Conservation (phyloP, 2,329 filamentous ascomycete species). For the Onygenales sp. region DNA sequence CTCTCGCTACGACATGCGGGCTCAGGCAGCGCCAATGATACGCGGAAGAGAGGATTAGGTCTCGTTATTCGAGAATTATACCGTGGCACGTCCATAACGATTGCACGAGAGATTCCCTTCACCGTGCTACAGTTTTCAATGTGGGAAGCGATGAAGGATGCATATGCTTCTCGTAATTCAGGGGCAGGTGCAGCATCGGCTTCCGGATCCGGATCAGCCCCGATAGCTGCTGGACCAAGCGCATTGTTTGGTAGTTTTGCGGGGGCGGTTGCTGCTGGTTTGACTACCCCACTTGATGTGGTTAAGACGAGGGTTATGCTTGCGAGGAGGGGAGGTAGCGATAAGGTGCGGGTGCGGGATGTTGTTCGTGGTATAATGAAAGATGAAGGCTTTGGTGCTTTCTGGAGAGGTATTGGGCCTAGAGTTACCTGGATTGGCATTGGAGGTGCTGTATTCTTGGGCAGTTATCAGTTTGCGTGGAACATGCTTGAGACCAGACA, state of each 20-base stretch:
- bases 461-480: slow-evolving; percentile 81
- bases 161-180: slow-evolving; percentile 39
- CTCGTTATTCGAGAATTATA: slow-evolving; percentile 77
- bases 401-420: slow-evolving; percentile 55
- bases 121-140: slow-evolving; percentile 95
- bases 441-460: slow-evolving; percentile 88
- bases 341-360: slow-evolving; percentile 33
- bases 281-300: slow-evolving; percentile 91
- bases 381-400: slow-evolving; percentile 35
- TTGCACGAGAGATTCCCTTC: slow-evolving; percentile 93
- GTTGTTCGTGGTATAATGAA: slow-evolving; percentile 56
- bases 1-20: slow-evolving; percentile 39
- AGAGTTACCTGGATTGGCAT: slow-evolving; percentile 90
- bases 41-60: slow-evolving; percentile 26
- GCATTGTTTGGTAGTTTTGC: slow-evolving; percentile 75
- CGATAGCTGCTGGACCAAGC: slow-evolving; percentile 64
- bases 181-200: slow-evolving; percentile 9
- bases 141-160: slow-evolving; percentile 81
- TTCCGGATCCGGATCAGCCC: slow-evolving; percentile 12
- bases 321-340: slow-evolving; percentile 55
- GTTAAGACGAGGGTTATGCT: slow-evolving; percentile 97
- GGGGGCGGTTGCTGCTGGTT: slow-evolving; percentile 73
- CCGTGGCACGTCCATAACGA: slow-evolving; percentile 81
- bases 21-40: slow-evolving; percentile 11
- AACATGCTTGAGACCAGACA: slow-evolving; percentile 54